Conservation (phyloP, 129 eudicot genomes). For the Rutidosis leptorrhynchoides region DNA sequence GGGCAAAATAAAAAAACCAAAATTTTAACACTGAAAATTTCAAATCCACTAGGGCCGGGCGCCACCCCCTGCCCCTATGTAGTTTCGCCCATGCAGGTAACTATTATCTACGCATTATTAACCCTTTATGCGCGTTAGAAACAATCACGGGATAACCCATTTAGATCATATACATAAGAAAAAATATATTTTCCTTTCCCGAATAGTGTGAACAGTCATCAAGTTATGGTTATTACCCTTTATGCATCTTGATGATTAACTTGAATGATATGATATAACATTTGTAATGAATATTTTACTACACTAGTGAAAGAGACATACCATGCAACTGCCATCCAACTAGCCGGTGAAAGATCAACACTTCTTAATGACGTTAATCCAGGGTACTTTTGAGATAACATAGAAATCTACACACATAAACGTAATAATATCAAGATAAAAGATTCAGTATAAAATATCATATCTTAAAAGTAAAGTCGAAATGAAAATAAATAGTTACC, state of each 20-base stretch:
- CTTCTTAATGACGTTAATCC: conserved; percentile 79
- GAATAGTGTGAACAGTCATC: no score
- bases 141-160: no score
- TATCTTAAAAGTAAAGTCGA: neutral
- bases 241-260: neutral
- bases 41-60: no score
- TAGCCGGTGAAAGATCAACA: conserved; percentile 81
- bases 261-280: neutral
- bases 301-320: conserved; percentile 19
- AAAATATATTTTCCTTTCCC: no score
- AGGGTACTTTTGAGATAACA: conserved; percentile 60
- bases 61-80: no score
- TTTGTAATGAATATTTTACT: neutral
- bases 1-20: no score
- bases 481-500: conserved; percentile 39
- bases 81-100: no score
- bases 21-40: no score
- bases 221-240: no score
- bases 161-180: no score
- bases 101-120: no score
- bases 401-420: conserved; percentile 44
- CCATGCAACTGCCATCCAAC: conserved; percentile 90
- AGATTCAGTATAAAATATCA: neutral
- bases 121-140: no score
- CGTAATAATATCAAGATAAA: neutral